Percentiles rank a stretch among this genome's conserved stretches.
These are phyloP conservation scores for Colletotrichum euphorbiae DNA, from an alignment of 2,329 filamentous ascomycete species.

Conservation along the genomic window DNA sequence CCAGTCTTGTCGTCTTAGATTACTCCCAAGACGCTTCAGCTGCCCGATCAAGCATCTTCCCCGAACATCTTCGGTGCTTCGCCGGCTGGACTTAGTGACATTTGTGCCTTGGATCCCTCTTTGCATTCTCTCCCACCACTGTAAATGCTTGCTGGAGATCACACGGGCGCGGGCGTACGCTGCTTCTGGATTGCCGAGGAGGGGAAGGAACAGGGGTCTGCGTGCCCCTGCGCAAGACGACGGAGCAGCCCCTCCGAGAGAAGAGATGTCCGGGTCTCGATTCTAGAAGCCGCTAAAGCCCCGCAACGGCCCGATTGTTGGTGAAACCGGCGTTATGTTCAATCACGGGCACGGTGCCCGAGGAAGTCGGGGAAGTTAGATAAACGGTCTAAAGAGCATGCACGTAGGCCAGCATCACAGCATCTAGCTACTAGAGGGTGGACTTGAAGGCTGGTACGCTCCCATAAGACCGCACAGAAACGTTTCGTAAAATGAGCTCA, in stretches of 20 bases:
- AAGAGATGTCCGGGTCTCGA: neutral
- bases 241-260: neutral
- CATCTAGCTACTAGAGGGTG: too few species aligned
- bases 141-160: neutral
- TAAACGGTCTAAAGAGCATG: too few species aligned
- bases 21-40: neutral
- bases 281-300: neutral
- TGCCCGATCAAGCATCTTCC: neutral
- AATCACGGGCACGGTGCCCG: neutral
- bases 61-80: constrained; percentile 8
- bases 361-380: constrained; percentile 1
- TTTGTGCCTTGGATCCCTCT: neutral
- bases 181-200: neutral
- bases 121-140: neutral
- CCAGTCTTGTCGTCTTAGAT: too few species aligned
- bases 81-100: neutral
- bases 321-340: neutral
- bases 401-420: too few species aligned
- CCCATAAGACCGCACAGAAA: too few species aligned
- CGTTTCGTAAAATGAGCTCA: too few species aligned
- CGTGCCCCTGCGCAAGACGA: neutral
- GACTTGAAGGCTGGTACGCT: too few species aligned
- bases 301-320: constrained; percentile 18
- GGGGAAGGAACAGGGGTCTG: neutral
- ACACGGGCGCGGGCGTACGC: neutral